Evolutionary conservation across 1,139 yeast genomes (phyloP).

Genomic region (Lodderomyces orthopsilosis): DNA sequence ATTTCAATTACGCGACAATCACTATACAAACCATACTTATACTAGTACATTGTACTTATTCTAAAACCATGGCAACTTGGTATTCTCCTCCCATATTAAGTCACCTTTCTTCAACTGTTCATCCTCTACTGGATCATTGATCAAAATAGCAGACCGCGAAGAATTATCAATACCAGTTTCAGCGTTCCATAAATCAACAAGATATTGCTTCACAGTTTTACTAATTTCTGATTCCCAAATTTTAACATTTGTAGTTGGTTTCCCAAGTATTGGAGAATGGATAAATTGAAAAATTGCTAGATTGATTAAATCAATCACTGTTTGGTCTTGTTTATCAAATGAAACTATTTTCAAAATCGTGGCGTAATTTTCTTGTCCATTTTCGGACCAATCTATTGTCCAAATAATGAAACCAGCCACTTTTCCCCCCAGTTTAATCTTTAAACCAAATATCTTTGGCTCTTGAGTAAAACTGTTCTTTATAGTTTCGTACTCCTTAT

Average conservation of each 20-base stretch:
- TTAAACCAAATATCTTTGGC: slow-evolving; percentile 34
- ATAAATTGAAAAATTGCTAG: slow-evolving; percentile 9
- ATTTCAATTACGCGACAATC: not conserved
- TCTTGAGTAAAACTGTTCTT: slow-evolving; percentile 20
- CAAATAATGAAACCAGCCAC: slow-evolving; percentile 33
- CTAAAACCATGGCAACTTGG: slow-evolving; percentile 47
- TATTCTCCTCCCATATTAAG: slow-evolving; percentile 45
- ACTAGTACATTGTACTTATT: no score
- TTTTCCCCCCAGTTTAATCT: slow-evolving; percentile 18
- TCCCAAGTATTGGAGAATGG: slow-evolving; percentile 2
- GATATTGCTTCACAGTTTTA: slow-evolving; percentile 13
- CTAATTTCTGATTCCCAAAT: slow-evolving; percentile 40
- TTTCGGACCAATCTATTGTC: slow-evolving; percentile 39
- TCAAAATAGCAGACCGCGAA: slow-evolving; percentile 37
- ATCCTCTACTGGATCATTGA: slow-evolving; percentile 25
- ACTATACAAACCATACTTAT: not conserved
- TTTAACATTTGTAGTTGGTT: slow-evolving; percentile 20
- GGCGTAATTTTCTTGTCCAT: slow-evolving; percentile 19
- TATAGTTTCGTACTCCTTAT: slow-evolving; percentile 24
- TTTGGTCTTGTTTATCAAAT: slow-evolving; percentile 19
- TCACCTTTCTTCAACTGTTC: slow-evolving; percentile 22
- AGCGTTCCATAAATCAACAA: slow-evolving; percentile 17
- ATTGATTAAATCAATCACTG: slow-evolving; percentile 21
- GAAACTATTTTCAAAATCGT: slow-evolving; percentile 32
- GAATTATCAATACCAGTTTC: slow-evolving; percentile 28